Percentiles rank a stretch among this genome's conserved stretches.
Conservation (phyloP, 495 filamentous ascomycete species). For the Penicillium samsonianum region DNA sequence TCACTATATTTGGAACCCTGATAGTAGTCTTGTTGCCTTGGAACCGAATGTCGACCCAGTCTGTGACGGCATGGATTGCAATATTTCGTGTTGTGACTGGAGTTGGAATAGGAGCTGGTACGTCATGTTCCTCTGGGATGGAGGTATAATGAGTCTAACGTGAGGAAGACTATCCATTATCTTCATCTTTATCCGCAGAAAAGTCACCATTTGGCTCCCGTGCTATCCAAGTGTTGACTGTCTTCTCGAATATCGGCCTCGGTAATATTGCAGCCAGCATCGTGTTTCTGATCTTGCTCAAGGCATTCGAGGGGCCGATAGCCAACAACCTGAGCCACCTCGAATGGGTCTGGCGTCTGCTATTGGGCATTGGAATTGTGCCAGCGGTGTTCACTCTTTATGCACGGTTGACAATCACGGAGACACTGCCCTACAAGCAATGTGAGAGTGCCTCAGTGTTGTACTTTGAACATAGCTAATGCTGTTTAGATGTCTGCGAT, state of each 20-base stretch:
- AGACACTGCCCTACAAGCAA: constrained; percentile 18
- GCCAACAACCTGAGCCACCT: constrained; percentile 9
- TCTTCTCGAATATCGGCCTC: constrained; percentile 23
- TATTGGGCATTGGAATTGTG: constrained; percentile 22
- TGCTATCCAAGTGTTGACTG: constrained; percentile 16
- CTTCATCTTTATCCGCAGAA: constrained; percentile 20
- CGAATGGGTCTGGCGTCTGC: constrained; percentile 24
- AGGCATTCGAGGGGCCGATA: constrained; percentile 18
- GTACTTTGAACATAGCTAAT: neutral
- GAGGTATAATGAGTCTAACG: neutral
- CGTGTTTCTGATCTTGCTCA: constrained; percentile 23
- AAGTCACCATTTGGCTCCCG: constrained; percentile 21
- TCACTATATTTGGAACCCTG: constrained; percentile 21
- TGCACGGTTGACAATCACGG: constrained; percentile 20
- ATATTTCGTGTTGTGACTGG: constrained; percentile 25
- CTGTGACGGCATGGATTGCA: constrained; percentile 23
- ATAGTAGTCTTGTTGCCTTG: constrained; percentile 23
- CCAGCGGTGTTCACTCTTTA: constrained; percentile 21
- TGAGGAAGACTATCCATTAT: constrained; percentile 22
- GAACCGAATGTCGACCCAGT: constrained; percentile 16
- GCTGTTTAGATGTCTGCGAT: constrained; percentile 15
- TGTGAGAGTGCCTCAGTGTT: neutral
- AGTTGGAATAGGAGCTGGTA: constrained; percentile 21
- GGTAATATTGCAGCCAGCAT: constrained; percentile 22
- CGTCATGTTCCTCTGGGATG: neutral